phyloP scores from a whole-genome alignment of 768 basidiomycete species.

The Boletus edulis region DNA sequence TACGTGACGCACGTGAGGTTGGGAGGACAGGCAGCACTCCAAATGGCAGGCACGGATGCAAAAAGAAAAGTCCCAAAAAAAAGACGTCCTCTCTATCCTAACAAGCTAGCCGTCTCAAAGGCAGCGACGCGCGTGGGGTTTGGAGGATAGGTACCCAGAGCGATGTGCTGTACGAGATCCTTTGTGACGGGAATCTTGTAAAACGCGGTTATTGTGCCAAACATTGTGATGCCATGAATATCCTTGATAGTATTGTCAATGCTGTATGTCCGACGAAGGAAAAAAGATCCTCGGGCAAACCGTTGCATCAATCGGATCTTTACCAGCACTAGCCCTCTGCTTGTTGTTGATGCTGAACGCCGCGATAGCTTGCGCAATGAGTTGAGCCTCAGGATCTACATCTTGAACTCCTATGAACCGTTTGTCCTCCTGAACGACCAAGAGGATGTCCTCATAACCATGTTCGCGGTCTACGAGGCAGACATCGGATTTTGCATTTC shows the following conservation, averaged over 20 bases:
- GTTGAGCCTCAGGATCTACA: neutral
- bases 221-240: neutral
- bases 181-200: neutral
- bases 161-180: neutral
- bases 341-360: neutral
- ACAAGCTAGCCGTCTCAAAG: no score
- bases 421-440: neutral
- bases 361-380: neutral
- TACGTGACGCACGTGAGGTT: neutral
- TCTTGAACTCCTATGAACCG: neutral
- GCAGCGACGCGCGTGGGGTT: neutral
- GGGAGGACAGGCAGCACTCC: neutral
- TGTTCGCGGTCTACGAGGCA: neutral
- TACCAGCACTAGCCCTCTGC: neutral
- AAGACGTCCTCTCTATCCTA: no score
- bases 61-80: no score
- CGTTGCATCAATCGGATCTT: neutral
- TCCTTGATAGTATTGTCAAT: neutral
- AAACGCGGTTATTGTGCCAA: neutral
- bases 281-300: neutral
- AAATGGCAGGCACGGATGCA: no score
- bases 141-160: neutral
- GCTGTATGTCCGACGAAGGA: neutral
- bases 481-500: neutral
- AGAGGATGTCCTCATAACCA: no score